Evolutionary conservation across 1,139 yeast species (phyloP).

Genomic region (Magnusiomyces clavatus): DNA sequence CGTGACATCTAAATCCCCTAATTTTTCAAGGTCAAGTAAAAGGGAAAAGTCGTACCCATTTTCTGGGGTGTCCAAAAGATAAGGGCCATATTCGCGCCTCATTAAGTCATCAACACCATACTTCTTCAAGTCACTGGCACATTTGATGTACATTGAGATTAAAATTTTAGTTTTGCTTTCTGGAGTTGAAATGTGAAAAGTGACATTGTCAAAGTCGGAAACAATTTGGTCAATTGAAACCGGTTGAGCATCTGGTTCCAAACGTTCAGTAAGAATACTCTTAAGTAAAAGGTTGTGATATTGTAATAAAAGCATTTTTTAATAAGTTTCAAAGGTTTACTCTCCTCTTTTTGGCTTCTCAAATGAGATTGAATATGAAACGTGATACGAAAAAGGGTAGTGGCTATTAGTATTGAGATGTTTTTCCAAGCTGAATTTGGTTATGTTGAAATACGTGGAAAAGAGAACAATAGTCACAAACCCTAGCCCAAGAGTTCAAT

Average conservation of each 20-base stretch:
- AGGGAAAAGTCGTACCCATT: constrained; percentile 78
- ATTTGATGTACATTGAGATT: constrained; percentile 64
- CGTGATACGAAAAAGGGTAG: too few species aligned
- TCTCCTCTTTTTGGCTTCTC: too few species aligned
- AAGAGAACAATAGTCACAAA: too few species aligned
- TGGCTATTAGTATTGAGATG: too few species aligned
- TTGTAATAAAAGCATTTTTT: constrained; percentile 34
- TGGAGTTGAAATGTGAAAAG: constrained; percentile 84
- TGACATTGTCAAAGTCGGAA: constrained; percentile 93
- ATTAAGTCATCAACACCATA: constrained; percentile 48
- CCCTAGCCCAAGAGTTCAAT: too few species aligned
- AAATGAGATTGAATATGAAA: too few species aligned
- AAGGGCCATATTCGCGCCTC: constrained; percentile 37
- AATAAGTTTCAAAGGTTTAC: too few species aligned
- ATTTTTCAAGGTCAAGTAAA: constrained; percentile 50
- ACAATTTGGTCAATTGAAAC: constrained; percentile 79
- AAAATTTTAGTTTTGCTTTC: constrained; percentile 57
- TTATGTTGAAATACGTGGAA: too few species aligned
- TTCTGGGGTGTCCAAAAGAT: constrained; percentile 44
- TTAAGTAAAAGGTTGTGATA: constrained; percentile 38
- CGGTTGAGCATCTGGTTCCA: constrained; percentile 36
- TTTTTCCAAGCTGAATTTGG: too few species aligned
- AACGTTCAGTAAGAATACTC: constrained; percentile 36
- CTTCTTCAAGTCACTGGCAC: constrained; percentile 63
- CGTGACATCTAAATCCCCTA: constrained; percentile 34